phyloP scores from a whole-genome alignment of 2,329 filamentous ascomycete species.

The Penicillium sp. region DNA sequence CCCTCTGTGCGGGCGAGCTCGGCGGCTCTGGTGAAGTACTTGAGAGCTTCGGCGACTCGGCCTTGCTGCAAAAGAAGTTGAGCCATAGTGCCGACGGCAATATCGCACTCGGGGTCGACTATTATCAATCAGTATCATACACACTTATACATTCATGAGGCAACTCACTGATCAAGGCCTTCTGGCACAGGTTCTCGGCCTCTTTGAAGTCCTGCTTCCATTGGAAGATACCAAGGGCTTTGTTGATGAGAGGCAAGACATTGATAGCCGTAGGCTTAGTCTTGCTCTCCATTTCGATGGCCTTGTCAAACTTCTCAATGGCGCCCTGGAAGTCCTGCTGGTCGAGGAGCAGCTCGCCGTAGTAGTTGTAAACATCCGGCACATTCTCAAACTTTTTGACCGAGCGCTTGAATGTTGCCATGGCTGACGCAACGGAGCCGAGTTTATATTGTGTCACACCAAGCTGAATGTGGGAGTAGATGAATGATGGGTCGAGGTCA shows the following conservation, averaged over 20 bases:
- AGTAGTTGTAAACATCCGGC: conserved; percentile 99
- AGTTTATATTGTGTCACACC: conserved; percentile 99
- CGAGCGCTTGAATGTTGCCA: conserved; percentile 95
- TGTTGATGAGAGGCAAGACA: conserved; percentile 96
- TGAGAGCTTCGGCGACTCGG: conserved; percentile 90
- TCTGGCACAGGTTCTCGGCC: conserved; percentile 94
- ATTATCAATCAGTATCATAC: conserved; percentile 16
- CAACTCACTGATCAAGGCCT: conserved; percentile 86
- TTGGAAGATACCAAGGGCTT: conserved; percentile 93
- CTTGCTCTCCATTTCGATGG: conserved; percentile 98
- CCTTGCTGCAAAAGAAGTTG: conserved; percentile 96
- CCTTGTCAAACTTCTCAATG: conserved; percentile 95
- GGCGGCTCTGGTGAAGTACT: conserved; percentile 94
- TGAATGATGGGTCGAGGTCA: conserved; percentile 90
- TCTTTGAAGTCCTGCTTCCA: conserved; percentile 96
- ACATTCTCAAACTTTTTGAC: conserved; percentile 98
- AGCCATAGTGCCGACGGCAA: conserved; percentile 97
- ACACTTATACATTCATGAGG: conserved; percentile 1
- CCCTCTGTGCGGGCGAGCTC: conserved; percentile 91
- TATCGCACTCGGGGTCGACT: conserved; percentile 99
- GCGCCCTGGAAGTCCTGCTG: conserved; percentile 94
- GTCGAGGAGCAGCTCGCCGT: conserved; percentile 92
- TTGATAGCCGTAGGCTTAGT: conserved; percentile 95
- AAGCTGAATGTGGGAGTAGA: conserved; percentile 99
- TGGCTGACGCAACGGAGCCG: conserved; percentile 94